Percentiles rank a stretch among this genome's conserved stretches.
These are phyloP conservation scores for Sphagnurus paluster DNA, from an alignment of 1,284 basidiomycete genomes.

Conservation along the genomic window DNA sequence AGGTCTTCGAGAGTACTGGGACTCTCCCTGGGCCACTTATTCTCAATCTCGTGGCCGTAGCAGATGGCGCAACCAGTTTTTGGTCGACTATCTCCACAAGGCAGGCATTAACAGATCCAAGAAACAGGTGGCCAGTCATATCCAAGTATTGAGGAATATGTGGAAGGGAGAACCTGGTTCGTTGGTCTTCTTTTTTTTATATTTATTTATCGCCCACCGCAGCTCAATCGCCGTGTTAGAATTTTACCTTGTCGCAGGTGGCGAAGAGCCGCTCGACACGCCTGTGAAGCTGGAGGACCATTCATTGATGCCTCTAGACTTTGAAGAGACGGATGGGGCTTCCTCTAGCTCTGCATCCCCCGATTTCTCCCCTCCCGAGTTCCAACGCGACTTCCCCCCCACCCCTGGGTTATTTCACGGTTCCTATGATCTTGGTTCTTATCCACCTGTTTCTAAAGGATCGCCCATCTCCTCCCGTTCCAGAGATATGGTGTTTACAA, in stretches of 20 bases:
- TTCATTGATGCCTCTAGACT: slow-evolving; percentile 40
- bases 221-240: slow-evolving; percentile 27
- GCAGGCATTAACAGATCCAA: slow-evolving; percentile 68
- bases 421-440: slow-evolving; percentile 11
- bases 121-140: slow-evolving; percentile 83
- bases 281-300: slow-evolving; percentile 51
- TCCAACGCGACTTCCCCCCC: slow-evolving; percentile 41
- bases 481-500: slow-evolving; percentile 9
- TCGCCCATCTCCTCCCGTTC: slow-evolving; percentile 11
- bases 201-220: slow-evolving; percentile 16
- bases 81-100: slow-evolving; percentile 73
- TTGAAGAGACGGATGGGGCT: slow-evolving; percentile 36
- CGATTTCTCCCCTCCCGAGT: slow-evolving; percentile 42
- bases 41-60: slow-evolving; percentile 74
- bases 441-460: slow-evolving; percentile 14
- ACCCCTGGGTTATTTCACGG: slow-evolving; percentile 27
- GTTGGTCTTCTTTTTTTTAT: slow-evolving; percentile 17
- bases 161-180: slow-evolving; percentile 78
- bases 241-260: slow-evolving; percentile 67
- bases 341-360: slow-evolving; percentile 40
- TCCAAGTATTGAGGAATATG: slow-evolving; percentile 81
- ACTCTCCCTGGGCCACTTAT: slow-evolving; percentile 75
- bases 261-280: slow-evolving; percentile 66
- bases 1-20: slow-evolving; percentile 76
- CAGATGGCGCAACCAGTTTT: slow-evolving; percentile 79